Evolutionary conservation across 1,139 yeast species (phyloP).

Genomic region (Blastobotrys arbuscula): DNA sequence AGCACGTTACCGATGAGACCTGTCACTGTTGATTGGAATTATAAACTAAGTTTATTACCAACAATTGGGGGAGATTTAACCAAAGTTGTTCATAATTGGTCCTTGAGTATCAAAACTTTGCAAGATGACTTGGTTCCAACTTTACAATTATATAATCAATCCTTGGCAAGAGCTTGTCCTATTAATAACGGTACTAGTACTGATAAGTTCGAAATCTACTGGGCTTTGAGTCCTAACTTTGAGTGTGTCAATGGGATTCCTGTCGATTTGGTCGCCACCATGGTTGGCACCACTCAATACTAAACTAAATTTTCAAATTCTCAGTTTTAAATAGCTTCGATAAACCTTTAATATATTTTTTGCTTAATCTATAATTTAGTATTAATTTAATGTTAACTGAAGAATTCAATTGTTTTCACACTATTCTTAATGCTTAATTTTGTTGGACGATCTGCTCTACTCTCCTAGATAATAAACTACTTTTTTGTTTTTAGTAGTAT

Average conservation of each 20-base stretch:
- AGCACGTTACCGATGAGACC: slow-evolving; percentile 3
- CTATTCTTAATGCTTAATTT: too few species aligned
- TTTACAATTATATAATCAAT: slow-evolving; percentile 10
- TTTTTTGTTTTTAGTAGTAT: too few species aligned
- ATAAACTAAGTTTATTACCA: neutral
- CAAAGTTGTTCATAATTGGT: slow-evolving; percentile 8
- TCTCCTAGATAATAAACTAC: too few species aligned
- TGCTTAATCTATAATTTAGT: too few species aligned
- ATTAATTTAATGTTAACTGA: too few species aligned
- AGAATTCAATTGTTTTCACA: too few species aligned
- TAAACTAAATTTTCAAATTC: too few species aligned
- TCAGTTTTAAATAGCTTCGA: too few species aligned
- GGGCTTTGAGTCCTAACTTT: slow-evolving; percentile 15
- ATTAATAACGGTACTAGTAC: neutral
- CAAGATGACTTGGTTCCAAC: neutral
- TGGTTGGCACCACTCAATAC: too few species aligned
- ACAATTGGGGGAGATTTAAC: neutral
- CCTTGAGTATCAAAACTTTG: neutral
- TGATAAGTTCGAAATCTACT: slow-evolving; percentile 11
- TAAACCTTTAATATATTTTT: too few species aligned
- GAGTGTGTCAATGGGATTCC: slow-evolving; percentile 13
- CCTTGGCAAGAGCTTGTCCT: slow-evolving; percentile 6
- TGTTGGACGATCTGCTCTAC: too few species aligned
- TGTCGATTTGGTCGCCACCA: slow-evolving; percentile 1
- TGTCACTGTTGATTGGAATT: neutral